A percentile compares a stretch with the other conserved stretches of the same genome.
These are phyloP conservation scores for Protomyces lactucae-debilis DNA, from an alignment of 1,139 yeast species.

Conservation along the genomic window DNA sequence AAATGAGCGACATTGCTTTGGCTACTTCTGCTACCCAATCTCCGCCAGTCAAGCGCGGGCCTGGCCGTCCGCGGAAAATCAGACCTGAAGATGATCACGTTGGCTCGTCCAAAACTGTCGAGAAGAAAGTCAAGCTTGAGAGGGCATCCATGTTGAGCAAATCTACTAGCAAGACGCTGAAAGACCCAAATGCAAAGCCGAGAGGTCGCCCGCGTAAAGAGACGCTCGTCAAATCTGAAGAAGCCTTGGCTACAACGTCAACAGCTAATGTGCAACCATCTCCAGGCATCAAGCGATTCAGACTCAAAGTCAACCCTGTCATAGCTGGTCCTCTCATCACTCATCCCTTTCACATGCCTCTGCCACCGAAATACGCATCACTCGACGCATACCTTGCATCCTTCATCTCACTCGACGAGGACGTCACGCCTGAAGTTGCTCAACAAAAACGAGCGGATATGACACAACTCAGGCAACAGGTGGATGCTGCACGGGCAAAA, in stretches of 20 bases:
- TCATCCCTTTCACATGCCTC: conserved; percentile 65
- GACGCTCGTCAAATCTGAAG: conserved; percentile 13
- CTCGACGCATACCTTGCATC: conserved; percentile 49
- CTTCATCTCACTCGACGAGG: conserved; percentile 58
- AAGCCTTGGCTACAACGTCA: neutral
- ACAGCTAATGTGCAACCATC: neutral
- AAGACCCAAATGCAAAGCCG: conserved; percentile 3
- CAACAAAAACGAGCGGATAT: conserved; percentile 46
- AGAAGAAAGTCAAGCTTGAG: neutral
- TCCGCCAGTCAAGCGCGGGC: neutral
- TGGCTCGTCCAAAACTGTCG: no score
- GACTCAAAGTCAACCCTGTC: neutral
- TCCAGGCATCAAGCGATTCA: neutral
- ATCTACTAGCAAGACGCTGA: neutral
- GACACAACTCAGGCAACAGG: conserved; percentile 43
- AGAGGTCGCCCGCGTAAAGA: conserved; percentile 26
- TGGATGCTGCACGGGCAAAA: conserved; percentile 53
- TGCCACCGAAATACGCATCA: conserved; percentile 42
- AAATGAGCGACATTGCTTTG: no score
- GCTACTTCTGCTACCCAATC: neutral
- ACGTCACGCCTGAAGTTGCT: conserved; percentile 47
- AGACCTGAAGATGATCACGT: neutral
- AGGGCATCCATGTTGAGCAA: neutral
- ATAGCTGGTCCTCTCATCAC: conserved; percentile 52
- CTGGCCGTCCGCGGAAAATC: neutral